These are phyloP conservation scores for Neonectria hederae DNA, from an alignment of 2,329 filamentous ascomycete species.

Conservation along the genomic window DNA sequence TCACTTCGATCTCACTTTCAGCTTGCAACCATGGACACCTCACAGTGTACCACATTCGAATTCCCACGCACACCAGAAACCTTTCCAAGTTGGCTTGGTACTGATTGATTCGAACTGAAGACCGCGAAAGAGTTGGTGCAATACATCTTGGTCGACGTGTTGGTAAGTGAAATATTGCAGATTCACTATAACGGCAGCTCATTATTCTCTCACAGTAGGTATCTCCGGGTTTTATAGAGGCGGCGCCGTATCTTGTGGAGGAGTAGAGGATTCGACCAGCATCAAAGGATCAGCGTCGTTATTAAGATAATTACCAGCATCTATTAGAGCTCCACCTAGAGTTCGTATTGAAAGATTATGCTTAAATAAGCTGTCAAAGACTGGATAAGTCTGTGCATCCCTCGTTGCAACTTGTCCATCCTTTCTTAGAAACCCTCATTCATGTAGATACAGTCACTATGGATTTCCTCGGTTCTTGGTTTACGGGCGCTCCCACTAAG, in stretches of 20 bases:
- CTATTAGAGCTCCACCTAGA: background rate
- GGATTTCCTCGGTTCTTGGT: conserved; percentile 6
- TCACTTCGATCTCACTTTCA: background rate
- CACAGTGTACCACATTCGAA: background rate
- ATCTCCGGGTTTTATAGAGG: too few species aligned
- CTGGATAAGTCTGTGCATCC: background rate
- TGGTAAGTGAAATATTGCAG: too few species aligned
- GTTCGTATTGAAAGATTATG: background rate
- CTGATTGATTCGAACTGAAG: too few species aligned
- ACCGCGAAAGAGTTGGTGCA: too few species aligned
- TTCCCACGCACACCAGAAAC: too few species aligned
- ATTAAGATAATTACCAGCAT: background rate
- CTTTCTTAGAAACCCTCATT: background rate
- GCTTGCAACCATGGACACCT: background rate
- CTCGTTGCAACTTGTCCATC: too few species aligned
- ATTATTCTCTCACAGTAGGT: too few species aligned
- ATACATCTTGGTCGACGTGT: too few species aligned
- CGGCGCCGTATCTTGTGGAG: background rate
- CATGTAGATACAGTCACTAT: conserved; percentile 10
- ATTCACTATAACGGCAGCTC: too few species aligned
- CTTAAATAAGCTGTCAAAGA: background rate
- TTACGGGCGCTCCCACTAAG: background rate
- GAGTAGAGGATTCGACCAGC: background rate
- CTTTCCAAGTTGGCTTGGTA: too few species aligned
- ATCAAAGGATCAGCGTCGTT: background rate